A percentile compares a stretch with the other conserved stretches of the same genome.
Evolutionary conservation across 2,329 filamentous ascomycete genomes (phyloP).

Genomic region (Mycosphaerella arachidis): DNA sequence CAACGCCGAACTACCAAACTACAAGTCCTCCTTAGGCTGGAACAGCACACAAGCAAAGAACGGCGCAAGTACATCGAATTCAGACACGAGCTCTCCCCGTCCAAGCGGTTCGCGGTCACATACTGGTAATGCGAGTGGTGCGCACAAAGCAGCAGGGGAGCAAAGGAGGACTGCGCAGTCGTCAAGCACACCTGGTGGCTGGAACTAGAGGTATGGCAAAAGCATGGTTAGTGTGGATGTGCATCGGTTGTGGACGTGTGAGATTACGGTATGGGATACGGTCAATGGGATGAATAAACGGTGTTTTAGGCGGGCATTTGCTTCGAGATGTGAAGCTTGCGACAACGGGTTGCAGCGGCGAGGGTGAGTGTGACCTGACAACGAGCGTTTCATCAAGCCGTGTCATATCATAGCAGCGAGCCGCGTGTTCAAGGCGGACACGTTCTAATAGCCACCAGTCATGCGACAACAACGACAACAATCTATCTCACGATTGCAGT

Average conservation of each 20-base stretch:
- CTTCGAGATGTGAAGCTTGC: background rate
- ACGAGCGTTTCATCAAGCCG: background rate
- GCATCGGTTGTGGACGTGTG: background rate
- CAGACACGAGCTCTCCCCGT: constrained; percentile 5
- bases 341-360: background rate
- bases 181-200: constrained; percentile 14
- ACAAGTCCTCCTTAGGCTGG: constrained; percentile 35
- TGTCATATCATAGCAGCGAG: background rate
- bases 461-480: no score
- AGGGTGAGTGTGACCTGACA: background rate
- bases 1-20: constrained; percentile 34
- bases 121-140: background rate
- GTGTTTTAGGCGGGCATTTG: background rate
- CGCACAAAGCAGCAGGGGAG: constrained; percentile 3
- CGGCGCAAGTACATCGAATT: constrained; percentile 5
- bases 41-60: constrained; percentile 19
- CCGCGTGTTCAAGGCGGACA: no score
- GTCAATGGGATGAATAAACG: background rate
- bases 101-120: background rate
- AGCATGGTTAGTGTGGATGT: background rate
- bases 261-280: background rate
- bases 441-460: no score
- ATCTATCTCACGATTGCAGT: no score
- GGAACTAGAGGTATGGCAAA: background rate
- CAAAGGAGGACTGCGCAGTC: constrained; percentile 4